Conservation (phyloP, 1,139 yeast genomes). For the Entelexis paramagnoliae region DNA sequence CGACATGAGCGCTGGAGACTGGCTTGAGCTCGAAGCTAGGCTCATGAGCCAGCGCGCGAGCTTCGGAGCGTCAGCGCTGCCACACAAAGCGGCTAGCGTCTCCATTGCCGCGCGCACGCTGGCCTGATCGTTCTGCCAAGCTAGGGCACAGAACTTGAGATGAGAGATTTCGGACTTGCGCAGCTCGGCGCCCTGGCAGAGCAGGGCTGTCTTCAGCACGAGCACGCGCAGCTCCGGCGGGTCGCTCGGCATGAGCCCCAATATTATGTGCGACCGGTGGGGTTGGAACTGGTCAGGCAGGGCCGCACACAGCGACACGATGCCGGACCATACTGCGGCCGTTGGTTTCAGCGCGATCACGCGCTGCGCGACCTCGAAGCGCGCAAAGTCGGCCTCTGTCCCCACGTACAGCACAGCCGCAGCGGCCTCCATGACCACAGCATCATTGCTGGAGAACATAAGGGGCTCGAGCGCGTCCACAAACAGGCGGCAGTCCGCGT, state of each 20-base stretch:
- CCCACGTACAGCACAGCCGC: slow-evolving; percentile 47
- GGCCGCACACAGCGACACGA: slow-evolving; percentile 32
- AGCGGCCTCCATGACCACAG: slow-evolving; percentile 52
- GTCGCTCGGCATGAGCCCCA: slow-evolving; percentile 55
- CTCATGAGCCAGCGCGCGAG: slow-evolving; percentile 37
- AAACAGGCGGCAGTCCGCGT: slow-evolving; percentile 49
- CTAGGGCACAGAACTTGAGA: slow-evolving; percentile 53
- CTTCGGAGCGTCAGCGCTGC: background rate
- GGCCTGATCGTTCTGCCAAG: slow-evolving; percentile 29
- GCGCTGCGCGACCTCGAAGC: slow-evolving; percentile 42
- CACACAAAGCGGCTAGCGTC: slow-evolving; percentile 24
- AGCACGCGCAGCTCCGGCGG: slow-evolving; percentile 37
- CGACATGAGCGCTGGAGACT: slow-evolving; percentile 27
- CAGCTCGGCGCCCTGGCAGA: slow-evolving; percentile 9
- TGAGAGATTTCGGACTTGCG: slow-evolving; percentile 45
- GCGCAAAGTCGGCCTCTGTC: slow-evolving; percentile 42
- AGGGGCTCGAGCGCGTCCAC: slow-evolving; percentile 40
- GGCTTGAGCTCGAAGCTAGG: slow-evolving; percentile 12
- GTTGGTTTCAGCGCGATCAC: slow-evolving; percentile 40
- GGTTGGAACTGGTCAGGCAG: slow-evolving; percentile 42
- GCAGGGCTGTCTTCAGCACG: slow-evolving; percentile 45
- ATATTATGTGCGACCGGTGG: slow-evolving; percentile 36
- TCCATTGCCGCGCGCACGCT: slow-evolving; percentile 26
- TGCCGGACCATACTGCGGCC: slow-evolving; percentile 30
- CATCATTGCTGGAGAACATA: slow-evolving; percentile 45